Base-by-base conservation (phyloP, 2,329 filamentous ascomycete species). In the Diaporthe destruens region DNA sequence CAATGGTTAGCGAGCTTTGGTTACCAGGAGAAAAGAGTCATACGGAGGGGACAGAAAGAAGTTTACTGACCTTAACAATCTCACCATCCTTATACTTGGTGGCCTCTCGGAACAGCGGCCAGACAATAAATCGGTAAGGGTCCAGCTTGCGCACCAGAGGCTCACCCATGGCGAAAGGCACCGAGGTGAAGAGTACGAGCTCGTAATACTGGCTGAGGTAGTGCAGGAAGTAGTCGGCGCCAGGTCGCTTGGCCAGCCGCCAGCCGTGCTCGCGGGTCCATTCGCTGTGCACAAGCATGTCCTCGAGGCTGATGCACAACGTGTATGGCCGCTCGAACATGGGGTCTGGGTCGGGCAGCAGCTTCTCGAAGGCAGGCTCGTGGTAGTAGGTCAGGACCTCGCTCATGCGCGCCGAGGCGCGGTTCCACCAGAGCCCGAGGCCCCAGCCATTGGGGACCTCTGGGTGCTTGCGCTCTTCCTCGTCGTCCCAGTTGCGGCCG, bases 121-220 rank as follows among this genome's bases (percentile, higher is more conserved):
- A 98, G 85, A 95, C 93, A 81, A 98, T 95, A 81, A 98, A 94
- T 78, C 93, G 94, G 87, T 93, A 98, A 47, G 96, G 96, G 80
- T 99, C 96, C 74, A 99, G 87, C 84, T 99, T 99, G 79, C 94
- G 91, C 76, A 98, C 90, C 67, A 99, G 89, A 32, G 94, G 94
- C 77, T 98, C 95, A 36, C 92, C 96, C 80, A 94, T 93, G 79
- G 91, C 91, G 79, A 91, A 94, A 0, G 96, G 95, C 59, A 96
- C 92, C 51, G 90, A 94, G 42, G 96, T 99, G 85, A 98, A 99
- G 76, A 99, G 90, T 68, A 98, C 96, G 70, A 99, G 87, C 83
- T 99, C 96, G 81, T 98, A 99, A 87, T 99, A 98, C 82, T 98
- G 95, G 83, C 94, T 96, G 63, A 99, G 89, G 82, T 99, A 99